Evolutionary conservation across 2,329 filamentous ascomycete genomes (phyloP).

Genomic region (Paecilomyces sp.): DNA sequence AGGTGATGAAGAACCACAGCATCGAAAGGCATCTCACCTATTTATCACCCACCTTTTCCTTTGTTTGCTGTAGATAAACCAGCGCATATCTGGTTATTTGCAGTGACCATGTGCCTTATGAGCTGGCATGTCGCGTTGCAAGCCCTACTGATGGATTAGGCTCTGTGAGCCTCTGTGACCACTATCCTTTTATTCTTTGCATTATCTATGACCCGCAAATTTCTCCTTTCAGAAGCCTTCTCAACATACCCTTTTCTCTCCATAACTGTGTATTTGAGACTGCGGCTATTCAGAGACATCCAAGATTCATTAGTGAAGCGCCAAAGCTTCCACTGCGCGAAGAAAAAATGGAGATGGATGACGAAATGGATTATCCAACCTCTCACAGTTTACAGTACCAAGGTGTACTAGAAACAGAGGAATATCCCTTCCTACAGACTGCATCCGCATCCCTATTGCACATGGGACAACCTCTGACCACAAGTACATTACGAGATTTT

Average conservation of each 20-base stretch:
- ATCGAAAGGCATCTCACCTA: constrained; percentile 4
- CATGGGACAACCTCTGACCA: background rate
- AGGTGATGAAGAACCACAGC: constrained; percentile 11
- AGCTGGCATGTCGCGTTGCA: constrained; percentile 12
- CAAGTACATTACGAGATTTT: background rate
- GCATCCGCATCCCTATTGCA: background rate
- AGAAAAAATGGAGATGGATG: background rate
- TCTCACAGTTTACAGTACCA: background rate
- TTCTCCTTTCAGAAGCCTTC: constrained; percentile 8
- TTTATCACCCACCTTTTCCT: constrained; percentile 8
- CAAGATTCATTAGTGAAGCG: background rate
- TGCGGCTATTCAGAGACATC: background rate
- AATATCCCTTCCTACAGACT: background rate
- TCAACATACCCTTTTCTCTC: background rate
- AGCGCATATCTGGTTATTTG: constrained; percentile 15
- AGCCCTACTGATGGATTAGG: constrained; percentile 6
- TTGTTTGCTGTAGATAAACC: constrained; percentile 13
- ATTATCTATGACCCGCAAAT: constrained; percentile 15
- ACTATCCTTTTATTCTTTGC: constrained; percentile 8
- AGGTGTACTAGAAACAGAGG: background rate
- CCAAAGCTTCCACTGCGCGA: background rate
- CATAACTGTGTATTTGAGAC: background rate
- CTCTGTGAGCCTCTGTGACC: constrained; percentile 1
- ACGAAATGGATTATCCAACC: background rate
- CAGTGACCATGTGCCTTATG: constrained; percentile 19